These are phyloP conservation scores for Vitis hybrid DNA, from an alignment of 177 flowering plant genomes.

Conservation along the genomic window DNA sequence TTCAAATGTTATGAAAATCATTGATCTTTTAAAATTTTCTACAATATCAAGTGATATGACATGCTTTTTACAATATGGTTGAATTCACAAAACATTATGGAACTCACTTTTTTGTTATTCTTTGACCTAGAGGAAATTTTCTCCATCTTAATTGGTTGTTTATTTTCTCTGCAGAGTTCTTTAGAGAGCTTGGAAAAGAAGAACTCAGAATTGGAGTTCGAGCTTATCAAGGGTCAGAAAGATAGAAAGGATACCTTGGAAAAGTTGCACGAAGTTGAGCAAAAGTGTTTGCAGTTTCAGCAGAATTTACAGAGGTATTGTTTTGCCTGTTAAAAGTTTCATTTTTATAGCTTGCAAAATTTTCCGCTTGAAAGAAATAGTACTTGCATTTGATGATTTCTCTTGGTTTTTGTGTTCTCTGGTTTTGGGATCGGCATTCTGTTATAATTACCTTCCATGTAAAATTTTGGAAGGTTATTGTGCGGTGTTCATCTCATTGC, in stretches of 20 bases:
- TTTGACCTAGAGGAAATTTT: not conserved
- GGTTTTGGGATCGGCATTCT: not conserved
- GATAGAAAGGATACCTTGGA: slow-evolving; percentile 42
- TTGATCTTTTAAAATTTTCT: too few relatives aligned
- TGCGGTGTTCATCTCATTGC: not conserved
- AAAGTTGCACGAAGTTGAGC: slow-evolving; percentile 70
- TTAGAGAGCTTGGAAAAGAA: slow-evolving; percentile 55
- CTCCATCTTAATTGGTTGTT: not conserved
- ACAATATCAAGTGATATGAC: too few relatives aligned
- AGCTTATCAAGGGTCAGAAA: slow-evolving; percentile 55
- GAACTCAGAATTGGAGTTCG: slow-evolving; percentile 57
- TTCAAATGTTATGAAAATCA: too few relatives aligned
- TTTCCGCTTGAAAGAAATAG: not conserved
- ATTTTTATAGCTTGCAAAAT: not conserved
- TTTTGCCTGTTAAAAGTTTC: not conserved
- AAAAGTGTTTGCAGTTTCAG: slow-evolving; percentile 61
- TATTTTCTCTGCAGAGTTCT: slow-evolving; percentile 48
- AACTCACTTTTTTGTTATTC: not conserved
- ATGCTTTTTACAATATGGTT: too few relatives aligned
- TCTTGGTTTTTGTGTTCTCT: not conserved
- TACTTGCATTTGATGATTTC: not conserved
- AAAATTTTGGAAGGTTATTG: not conserved
- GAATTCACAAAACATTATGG: too few relatives aligned
- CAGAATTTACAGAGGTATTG: slow-evolving; percentile 67
- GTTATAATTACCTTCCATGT: not conserved